Base-by-base conservation (phyloP, 331 rosid genomes). In the Prunus yedoensis region DNA sequence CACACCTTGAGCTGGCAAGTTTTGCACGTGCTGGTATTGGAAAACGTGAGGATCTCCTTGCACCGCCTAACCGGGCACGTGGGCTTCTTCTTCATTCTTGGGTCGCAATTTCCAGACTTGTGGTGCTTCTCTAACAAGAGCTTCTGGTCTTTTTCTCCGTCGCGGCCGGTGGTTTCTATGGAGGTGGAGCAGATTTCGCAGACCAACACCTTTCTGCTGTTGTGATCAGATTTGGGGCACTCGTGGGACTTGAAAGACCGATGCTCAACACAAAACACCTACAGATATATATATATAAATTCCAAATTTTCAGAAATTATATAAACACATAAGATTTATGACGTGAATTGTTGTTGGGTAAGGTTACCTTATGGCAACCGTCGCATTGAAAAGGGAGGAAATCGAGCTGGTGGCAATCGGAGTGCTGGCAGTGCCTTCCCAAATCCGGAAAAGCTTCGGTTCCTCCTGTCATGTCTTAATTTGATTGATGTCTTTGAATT, bases 401-500 rank as follows among this genome's bases (percentile, higher is more conserved):
- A 84, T 94, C 99, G 16, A 92, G 96, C 28, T 84, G 97, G 77
- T 86, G 59, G 83, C 99, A 94, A 85, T 90, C 77, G 4, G 59
- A 56, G 32, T 71, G 87, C 21, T 94, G 89, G 78, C 99, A 94
- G 78, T 94, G 97, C 65, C 76, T 79, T 17, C 97, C 97, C 76
- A 94, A 87, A 80, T 94, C 96, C 10, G 96, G 97, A 12, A 94
- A 94, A 78, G 97, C 97, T 85, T 89, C 92, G 8, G 97, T 90
- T 80, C 97, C 98, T 41, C 97, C 97, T 21, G 78, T 87, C 91
- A 90, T 90, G 41, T 60, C 61, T 20, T 46, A 43, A 4, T 38
- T 76, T 21, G 32, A 35, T 15, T 38, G 43, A 38, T 6, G 43
- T 38, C 43, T 38, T 5, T 38, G 43, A 38, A 21, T 68, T 23